Evolutionary conservation across 164 flowering plant genomes (phyloP).

Genomic region (Vitis rotundifolia): DNA sequence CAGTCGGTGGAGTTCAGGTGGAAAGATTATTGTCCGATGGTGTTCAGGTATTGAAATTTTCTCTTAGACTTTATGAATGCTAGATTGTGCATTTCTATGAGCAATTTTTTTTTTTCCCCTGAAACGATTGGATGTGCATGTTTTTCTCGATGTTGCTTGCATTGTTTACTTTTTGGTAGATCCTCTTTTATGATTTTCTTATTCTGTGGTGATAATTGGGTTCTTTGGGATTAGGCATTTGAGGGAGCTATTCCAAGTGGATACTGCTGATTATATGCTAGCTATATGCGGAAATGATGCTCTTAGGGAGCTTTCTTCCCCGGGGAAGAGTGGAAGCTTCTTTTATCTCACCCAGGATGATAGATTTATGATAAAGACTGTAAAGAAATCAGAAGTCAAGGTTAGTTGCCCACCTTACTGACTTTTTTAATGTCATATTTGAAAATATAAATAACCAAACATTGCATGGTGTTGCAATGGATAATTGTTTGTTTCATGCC

Average conservation of each 20-base stretch:
- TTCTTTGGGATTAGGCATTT: slow-evolving; percentile 43
- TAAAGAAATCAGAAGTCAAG: slow-evolving; percentile 85
- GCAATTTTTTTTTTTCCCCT: background rate
- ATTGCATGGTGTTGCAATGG: too few species aligned
- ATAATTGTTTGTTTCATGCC: background rate
- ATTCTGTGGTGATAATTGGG: background rate
- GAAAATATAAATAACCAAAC: background rate
- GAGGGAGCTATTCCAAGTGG: slow-evolving; percentile 71
- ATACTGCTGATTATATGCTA: slow-evolving; percentile 89
- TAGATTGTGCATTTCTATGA: background rate
- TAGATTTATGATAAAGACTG: slow-evolving; percentile 89
- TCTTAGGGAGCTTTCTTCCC: slow-evolving; percentile 82
- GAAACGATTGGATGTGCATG: background rate
- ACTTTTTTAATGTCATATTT: slow-evolving; percentile 13
- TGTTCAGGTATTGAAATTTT: slow-evolving; percentile 48
- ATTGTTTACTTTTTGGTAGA: too few species aligned
- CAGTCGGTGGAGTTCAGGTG: slow-evolving; percentile 66
- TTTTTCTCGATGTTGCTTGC: background rate
- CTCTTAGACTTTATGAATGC: background rate
- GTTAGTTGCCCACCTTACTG: slow-evolving; percentile 35
- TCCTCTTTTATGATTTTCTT: background rate
- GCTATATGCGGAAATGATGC: slow-evolving; percentile 89
- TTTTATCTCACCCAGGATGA: slow-evolving; percentile 90
- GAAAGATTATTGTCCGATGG: slow-evolving; percentile 78
- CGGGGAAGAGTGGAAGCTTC: slow-evolving; percentile 90